These are phyloP conservation scores for Penicillium arizonense DNA, from an alignment of 495 filamentous ascomycete species.

Conservation along the genomic window DNA sequence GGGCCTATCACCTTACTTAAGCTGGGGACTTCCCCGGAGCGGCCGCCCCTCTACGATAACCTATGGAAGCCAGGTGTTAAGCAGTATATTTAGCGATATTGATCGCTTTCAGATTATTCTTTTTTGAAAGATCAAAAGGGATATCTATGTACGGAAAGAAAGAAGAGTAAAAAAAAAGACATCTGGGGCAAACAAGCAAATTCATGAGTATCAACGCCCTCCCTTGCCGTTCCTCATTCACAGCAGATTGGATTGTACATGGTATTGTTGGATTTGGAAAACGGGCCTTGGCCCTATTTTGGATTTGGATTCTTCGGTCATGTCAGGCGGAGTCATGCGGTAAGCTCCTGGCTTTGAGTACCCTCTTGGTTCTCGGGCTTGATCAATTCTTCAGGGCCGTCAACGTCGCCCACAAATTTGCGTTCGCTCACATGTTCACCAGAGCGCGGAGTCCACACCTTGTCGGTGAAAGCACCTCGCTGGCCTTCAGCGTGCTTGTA, in stretches of 20 bases:
- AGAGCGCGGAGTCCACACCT: constrained; percentile 78
- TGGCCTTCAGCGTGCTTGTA: constrained; percentile 95
- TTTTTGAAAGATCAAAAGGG: constrained; percentile 13
- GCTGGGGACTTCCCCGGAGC: constrained; percentile 1
- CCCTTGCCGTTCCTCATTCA: constrained; percentile 27
- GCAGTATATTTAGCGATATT: not conserved
- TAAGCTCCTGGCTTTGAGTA: constrained; percentile 35
- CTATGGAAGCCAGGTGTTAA: not conserved
- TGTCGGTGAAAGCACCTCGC: constrained; percentile 72
- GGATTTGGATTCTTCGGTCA: constrained; percentile 3
- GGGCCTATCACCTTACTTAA: constrained; percentile 15
- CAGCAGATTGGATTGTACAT: constrained; percentile 34
- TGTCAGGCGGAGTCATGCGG: constrained; percentile 32
- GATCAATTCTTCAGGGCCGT: constrained; percentile 71
- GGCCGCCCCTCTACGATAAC: not conserved
- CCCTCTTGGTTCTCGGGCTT: constrained; percentile 56
- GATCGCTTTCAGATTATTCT: constrained; percentile 9
- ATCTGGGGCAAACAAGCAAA: constrained; percentile 23
- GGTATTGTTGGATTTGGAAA: constrained; percentile 18
- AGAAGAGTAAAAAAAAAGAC: constrained; percentile 2
- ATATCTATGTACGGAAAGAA: constrained; percentile 28
- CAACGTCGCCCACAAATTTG: constrained; percentile 79
- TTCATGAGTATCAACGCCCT: constrained; percentile 36
- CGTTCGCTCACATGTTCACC: constrained; percentile 79
- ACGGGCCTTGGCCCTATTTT: constrained; percentile 1